A percentile compares a stretch with the other conserved stretches of the same genome.
Conservation (phyloP, 2,329 filamentous ascomycete species). For the Phialemoniopsis sp. region DNA sequence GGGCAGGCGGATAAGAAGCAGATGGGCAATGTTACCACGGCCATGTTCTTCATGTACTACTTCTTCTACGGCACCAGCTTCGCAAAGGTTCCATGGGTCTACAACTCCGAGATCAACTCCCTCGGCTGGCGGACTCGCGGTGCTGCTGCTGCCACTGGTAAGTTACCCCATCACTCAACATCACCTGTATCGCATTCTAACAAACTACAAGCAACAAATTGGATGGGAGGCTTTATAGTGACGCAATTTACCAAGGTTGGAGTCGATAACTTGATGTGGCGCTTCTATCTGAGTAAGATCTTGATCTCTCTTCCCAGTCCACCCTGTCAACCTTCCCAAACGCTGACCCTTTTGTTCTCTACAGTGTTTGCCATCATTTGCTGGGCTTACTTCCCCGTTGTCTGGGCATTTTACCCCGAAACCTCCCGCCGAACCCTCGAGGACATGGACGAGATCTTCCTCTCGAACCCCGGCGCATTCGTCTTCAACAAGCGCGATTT, state of each 20-base stretch:
- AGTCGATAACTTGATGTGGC: slow-evolving; percentile 33
- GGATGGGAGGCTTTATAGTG: slow-evolving; percentile 36
- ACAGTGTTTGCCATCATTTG: slow-evolving; percentile 19
- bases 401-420: slow-evolving; percentile 46
- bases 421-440: slow-evolving; percentile 40
- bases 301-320: background rate
- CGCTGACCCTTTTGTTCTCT: background rate
- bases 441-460: slow-evolving; percentile 41
- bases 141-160: slow-evolving; percentile 34
- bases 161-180: no score
- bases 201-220: slow-evolving; percentile 27
- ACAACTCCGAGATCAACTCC: slow-evolving; percentile 35
- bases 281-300: slow-evolving; percentile 37
- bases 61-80: slow-evolving; percentile 34
- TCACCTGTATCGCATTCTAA: no score
- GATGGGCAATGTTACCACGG: slow-evolving; percentile 29
- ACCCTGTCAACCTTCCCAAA: background rate
- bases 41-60: slow-evolving; percentile 39
- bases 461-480: slow-evolving; percentile 19
- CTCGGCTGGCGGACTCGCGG: slow-evolving; percentile 34
- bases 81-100: slow-evolving; percentile 34
- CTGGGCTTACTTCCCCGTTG: slow-evolving; percentile 28
- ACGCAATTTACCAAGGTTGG: slow-evolving; percentile 39
- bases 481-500: slow-evolving; percentile 25
- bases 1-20: slow-evolving; percentile 17